Base-by-base conservation (phyloP, 129 eudicot genomes). In the Dittrichia graveolens region DNA sequence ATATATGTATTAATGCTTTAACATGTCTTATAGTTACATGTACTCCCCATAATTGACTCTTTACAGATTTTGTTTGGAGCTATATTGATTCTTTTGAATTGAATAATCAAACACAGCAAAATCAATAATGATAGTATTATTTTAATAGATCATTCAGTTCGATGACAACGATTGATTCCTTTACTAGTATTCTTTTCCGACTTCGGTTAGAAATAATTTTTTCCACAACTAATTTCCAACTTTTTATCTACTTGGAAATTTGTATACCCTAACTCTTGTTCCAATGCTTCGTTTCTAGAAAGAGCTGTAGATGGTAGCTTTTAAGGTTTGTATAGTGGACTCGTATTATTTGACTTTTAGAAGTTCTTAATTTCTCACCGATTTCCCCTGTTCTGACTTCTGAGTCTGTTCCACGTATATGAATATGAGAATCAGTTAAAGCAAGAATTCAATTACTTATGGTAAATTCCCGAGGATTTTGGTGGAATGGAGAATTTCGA, bases 361-460 rank as follows among this genome's bases (percentile, higher is more conserved):
- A 68, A 43, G 3, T 14, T 43, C 24, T 43, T 6, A 48, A 37
- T 19, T 72, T 16, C 37, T 24, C 31, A 24, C 2, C 31, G 2
- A 24, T 24, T 61, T 61, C 71, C 50, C n/a, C 63, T 74, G 44
- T 74, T 39, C 48, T 53, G 43, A 62, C 35, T 74, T 39, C 48
- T 53, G 43, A 62, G 19, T 61, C 40, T 73, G 49, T 48, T 46
- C 6, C 49, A 13, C 3, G 5, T 3, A 44, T 65, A 65, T 74
- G 40, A 75, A 47, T 15, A 48, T 49, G 80, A 67, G 79, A 67
- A 58, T 76, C 61, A 58, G 75, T 76, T 57, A 75, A 76, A 76
- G 80, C 34, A 34, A 54, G 47, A 68, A 38, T 47, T 47, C 61
- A 79, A 65, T 55, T 60, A 43, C 76, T 57, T 50, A 14, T 74